These are phyloP conservation scores for Neurospora sp. DNA, from an alignment of 2,329 filamentous ascomycete species.

Conservation along the genomic window DNA sequence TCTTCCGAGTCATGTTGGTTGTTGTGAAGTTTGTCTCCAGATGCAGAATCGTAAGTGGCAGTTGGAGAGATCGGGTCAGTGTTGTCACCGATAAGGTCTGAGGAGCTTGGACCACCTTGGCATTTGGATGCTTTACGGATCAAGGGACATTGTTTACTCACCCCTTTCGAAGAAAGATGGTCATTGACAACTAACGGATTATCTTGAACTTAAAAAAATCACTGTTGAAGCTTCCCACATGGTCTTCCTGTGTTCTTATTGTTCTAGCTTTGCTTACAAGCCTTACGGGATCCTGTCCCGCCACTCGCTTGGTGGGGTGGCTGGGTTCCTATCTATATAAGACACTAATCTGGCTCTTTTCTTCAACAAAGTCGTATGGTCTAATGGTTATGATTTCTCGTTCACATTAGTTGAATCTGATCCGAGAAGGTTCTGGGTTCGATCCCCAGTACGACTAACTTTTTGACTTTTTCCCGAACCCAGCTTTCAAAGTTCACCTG, in stretches of 20 bases:
- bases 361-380: constrained; percentile 1
- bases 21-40: background rate
- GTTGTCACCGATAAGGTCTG: background rate
- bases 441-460: background rate
- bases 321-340: background rate
- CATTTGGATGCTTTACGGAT: background rate
- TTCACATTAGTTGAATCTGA: background rate
- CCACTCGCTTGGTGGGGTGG: background rate
- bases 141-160: background rate
- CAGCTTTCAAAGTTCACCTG: no score
- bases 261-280: background rate
- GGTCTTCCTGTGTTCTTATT: background rate
- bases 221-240: background rate
- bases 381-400: constrained; percentile 11
- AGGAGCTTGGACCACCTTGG: background rate
- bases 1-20: background rate
- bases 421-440: background rate
- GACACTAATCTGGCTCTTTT: background rate
- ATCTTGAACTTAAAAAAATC: no score
- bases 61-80: background rate
- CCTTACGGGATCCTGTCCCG: background rate
- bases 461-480: background rate
- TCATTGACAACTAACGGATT: background rate
- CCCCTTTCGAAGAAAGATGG: background rate
- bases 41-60: background rate